Evolutionary conservation across 2,329 filamentous ascomycete genomes (phyloP).

Genomic region (Arthrobotrys conoides): DNA sequence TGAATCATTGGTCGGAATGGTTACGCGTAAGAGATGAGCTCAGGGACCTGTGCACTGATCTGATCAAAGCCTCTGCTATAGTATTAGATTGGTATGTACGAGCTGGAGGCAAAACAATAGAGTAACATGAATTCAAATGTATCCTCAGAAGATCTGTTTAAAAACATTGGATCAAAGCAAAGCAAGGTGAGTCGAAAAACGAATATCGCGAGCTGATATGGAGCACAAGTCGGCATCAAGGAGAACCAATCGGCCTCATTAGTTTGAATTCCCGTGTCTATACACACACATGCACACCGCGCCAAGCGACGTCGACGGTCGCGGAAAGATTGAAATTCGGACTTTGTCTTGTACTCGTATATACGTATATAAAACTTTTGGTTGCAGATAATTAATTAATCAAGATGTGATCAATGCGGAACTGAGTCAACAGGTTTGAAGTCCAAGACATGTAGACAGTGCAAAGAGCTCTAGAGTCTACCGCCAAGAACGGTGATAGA

Average conservation of each 20-base stretch:
- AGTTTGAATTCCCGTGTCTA: not conserved
- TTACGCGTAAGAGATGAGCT: slow-evolving; percentile 8
- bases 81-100: slow-evolving; percentile 6
- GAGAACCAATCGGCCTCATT: slow-evolving; percentile 35
- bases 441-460: too few relatives aligned
- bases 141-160: not conserved
- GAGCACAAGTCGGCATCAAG: slow-evolving; percentile 20
- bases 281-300: not conserved
- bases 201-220: slow-evolving; percentile 30
- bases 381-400: slow-evolving; percentile 19
- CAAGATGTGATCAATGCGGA: slow-evolving; percentile 49
- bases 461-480: slow-evolving; percentile 30
- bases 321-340: not conserved
- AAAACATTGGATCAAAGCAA: not conserved
- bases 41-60: too few relatives aligned
- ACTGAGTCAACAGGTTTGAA: slow-evolving; percentile 31
- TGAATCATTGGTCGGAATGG: not conserved
- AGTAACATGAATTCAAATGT: slow-evolving; percentile 12
- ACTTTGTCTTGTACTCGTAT: slow-evolving; percentile 10
- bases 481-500: slow-evolving; percentile 48
- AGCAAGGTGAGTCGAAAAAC: not conserved
- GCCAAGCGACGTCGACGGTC: slow-evolving; percentile 10
- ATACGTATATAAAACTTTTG: slow-evolving; percentile 20
- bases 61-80: not conserved
- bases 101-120: slow-evolving; percentile 20